phyloP scores from a whole-genome alignment of 2,329 filamentous ascomycete species.

The Apiospora hydei region DNA sequence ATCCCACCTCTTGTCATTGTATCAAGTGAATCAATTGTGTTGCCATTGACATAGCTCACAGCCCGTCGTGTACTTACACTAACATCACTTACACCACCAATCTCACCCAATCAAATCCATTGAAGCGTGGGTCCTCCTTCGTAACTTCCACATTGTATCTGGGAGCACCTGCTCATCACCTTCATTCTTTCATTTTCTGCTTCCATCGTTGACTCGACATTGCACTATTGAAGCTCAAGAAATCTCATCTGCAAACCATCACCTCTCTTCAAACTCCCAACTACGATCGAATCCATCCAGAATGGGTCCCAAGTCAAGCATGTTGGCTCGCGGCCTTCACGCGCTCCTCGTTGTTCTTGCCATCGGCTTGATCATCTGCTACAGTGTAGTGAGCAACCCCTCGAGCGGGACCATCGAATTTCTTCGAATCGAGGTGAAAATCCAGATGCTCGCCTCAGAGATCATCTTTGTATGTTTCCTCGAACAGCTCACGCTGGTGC shows the following conservation, averaged over 20 bases:
- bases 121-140: neutral
- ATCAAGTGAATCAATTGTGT: neutral
- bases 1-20: too few relatives aligned
- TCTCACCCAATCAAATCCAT: neutral
- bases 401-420: too few relatives aligned
- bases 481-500: neutral
- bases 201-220: too few relatives aligned
- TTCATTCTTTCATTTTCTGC: too few relatives aligned
- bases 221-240: neutral
- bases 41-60: neutral
- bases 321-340: neutral
- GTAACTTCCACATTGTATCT: neutral
- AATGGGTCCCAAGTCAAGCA: neutral
- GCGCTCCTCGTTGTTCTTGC: neutral
- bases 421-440: neutral
- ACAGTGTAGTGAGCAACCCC: neutral
- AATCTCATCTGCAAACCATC: neutral
- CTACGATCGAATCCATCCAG: neutral
- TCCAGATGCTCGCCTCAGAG: neutral
- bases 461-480: neutral
- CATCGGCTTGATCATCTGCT: neutral
- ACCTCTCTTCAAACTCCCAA: neutral
- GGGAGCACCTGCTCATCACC: neutral
- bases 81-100: neutral
- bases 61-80: too few relatives aligned